Percentiles rank a stretch among this genome's conserved stretches.
Conservation (phyloP, 225 moss, liverwort and hornwort genomes). For the Physcomitrium patens region DNA sequence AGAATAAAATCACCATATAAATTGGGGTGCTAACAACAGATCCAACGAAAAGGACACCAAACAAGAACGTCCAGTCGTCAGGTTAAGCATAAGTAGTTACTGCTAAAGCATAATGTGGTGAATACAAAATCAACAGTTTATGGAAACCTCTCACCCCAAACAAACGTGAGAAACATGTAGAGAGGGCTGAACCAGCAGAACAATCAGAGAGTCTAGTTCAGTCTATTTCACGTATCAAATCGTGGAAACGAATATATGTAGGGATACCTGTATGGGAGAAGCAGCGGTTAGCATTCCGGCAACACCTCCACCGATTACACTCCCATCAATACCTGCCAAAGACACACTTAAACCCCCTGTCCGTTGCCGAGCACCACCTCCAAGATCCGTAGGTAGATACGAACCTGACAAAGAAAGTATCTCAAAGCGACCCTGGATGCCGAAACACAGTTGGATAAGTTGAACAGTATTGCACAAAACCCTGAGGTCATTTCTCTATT, state of each 20-base stretch:
- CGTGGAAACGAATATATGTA: constrained; percentile 6
- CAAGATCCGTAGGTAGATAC: constrained; percentile 77
- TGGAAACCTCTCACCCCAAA: background rate
- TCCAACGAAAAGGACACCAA: background rate
- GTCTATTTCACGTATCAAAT: constrained; percentile 6
- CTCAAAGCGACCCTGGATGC: constrained; percentile 89
- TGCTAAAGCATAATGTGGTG: background rate
- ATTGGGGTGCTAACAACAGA: background rate
- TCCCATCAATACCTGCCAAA: constrained; percentile 87
- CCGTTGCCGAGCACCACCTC: constrained; percentile 80
- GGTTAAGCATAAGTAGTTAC: background rate
- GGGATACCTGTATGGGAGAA: constrained; percentile 89
- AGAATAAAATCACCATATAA: constrained; percentile 15
- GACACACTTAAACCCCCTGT: constrained; percentile 95
- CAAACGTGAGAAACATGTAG: background rate
- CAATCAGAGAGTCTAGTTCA: background rate
- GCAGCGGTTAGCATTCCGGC: constrained; percentile 95
- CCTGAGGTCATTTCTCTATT: background rate
- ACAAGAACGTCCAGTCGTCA: background rate
- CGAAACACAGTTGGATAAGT: constrained; percentile 18
- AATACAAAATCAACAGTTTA: too few species aligned
- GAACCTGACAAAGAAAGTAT: constrained; percentile 96
- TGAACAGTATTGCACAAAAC: constrained; percentile 8
- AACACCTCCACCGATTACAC: constrained; percentile 95
- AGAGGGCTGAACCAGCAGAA: background rate